Evolutionary conservation across 768 basidiomycete genomes (phyloP).

Genomic region (Boletus patriciae): DNA sequence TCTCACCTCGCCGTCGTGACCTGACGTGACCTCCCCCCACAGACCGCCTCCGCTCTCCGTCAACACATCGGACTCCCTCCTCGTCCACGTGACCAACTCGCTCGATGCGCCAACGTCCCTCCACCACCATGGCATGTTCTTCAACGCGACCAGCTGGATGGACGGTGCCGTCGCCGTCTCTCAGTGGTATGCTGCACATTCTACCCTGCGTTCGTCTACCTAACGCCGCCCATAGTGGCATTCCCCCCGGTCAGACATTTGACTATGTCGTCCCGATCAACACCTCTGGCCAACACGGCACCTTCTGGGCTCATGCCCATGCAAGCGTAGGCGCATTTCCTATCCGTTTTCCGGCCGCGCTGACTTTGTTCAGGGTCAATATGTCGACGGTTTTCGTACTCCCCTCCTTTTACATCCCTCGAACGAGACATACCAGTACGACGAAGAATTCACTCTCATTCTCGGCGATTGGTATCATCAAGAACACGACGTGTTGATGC

Average conservation of each 20-base stretch:
- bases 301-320: conserved; percentile 81
- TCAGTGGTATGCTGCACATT: conserved; percentile 61
- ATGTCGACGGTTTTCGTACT: conserved; percentile 90
- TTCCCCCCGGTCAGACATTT: conserved; percentile 69
- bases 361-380: conserved; percentile 61
- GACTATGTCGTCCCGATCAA: conserved; percentile 75
- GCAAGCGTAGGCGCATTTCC: conserved; percentile 35
- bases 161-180: conserved; percentile 84
- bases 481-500: conserved; percentile 60
- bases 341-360: neutral
- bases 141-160: conserved; percentile 83
- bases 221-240: conserved; percentile 49
- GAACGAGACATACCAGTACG: conserved; percentile 69
- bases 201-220: too few relatives aligned
- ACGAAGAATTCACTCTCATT: conserved; percentile 86
- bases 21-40: neutral
- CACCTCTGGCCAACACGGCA: conserved; percentile 69
- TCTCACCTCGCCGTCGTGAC: neutral
- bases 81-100: conserved; percentile 76
- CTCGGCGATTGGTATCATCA: conserved; percentile 93
- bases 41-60: conserved; percentile 85
- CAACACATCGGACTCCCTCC: conserved; percentile 64
- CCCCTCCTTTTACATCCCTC: conserved; percentile 77
- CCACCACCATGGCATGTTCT: conserved; percentile 96
- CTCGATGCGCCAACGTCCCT: conserved; percentile 66